phyloP scores from a whole-genome alignment of 2,329 filamentous ascomycete genomes.

The Calonectria multiphialidica region DNA sequence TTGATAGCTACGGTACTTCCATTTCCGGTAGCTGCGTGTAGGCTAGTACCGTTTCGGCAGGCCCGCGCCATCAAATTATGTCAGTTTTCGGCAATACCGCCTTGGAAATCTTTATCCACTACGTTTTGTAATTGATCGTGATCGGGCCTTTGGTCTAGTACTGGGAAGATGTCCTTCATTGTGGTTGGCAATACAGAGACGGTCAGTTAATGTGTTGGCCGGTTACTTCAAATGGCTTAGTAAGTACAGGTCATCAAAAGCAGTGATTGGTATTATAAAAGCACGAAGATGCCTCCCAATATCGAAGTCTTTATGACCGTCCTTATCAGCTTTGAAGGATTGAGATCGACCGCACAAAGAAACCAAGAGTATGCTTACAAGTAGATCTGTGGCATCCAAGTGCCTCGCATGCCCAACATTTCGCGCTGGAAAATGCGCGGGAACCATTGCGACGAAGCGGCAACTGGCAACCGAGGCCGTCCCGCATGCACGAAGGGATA shows the following conservation, averaged over 20 bases:
- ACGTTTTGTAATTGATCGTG: not conserved
- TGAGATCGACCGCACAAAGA: not conserved
- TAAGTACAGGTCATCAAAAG: not conserved
- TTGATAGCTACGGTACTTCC: not conserved
- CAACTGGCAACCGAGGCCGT: not conserved
- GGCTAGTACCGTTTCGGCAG: not conserved
- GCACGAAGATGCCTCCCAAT: not conserved
- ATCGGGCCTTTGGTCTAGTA: not conserved
- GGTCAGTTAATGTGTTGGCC: not conserved
- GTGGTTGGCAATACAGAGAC: not conserved
- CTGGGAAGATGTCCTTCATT: not conserved
- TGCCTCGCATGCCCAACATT: not conserved
- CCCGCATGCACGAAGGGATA: not conserved
- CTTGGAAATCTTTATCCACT: not conserved
- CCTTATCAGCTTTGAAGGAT: not conserved
- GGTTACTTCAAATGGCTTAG: not conserved
- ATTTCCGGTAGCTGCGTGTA: not conserved
- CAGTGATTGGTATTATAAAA: not conserved
- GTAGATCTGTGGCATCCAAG: not conserved
- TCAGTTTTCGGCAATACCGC: not conserved
- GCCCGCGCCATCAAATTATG: not conserved
- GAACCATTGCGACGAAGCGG: not conserved
- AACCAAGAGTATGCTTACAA: not conserved
- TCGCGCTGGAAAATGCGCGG: not conserved
- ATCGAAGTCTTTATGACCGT: not conserved